Evolutionary conservation across 148 eudicot genomes (phyloP).

Genomic region (Dianthus caryophyllus): DNA sequence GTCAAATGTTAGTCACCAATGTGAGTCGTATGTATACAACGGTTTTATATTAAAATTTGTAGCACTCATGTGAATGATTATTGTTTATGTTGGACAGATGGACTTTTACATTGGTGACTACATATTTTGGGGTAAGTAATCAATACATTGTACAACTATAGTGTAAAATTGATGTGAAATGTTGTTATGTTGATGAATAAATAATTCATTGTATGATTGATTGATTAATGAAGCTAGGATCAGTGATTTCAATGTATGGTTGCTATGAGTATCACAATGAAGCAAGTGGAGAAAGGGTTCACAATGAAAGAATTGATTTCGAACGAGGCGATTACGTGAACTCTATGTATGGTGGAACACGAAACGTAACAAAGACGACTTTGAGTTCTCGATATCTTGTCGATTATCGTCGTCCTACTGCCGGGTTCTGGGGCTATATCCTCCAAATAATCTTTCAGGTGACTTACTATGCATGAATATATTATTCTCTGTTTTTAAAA

Average conservation of each 20-base stretch:
- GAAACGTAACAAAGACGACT: constrained; percentile 26
- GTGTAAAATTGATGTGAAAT: background rate
- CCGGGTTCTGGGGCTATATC: constrained; percentile 76
- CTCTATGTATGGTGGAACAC: constrained; percentile 15
- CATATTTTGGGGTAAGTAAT: constrained; percentile 79
- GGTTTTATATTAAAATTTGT: too few species aligned
- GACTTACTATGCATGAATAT: background rate
- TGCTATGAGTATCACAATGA: constrained; percentile 57
- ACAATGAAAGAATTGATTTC: constrained; percentile 37
- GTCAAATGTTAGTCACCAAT: too few species aligned
- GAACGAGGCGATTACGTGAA: constrained; percentile 40
- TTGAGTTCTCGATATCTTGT: constrained; percentile 22
- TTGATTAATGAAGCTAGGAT: constrained; percentile 51
- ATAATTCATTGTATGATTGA: too few species aligned
- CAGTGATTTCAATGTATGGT: constrained; percentile 71
- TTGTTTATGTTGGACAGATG: constrained; percentile 48
- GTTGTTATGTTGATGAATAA: background rate
- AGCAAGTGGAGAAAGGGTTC: constrained; percentile 39
- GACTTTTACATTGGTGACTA: constrained; percentile 73
- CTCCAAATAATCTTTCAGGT: constrained; percentile 85
- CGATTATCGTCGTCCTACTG: constrained; percentile 34
- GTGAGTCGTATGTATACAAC: too few species aligned
- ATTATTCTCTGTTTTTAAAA: constrained; percentile 17
- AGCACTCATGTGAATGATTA: background rate
- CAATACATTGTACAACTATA: background rate